Conservation (phyloP, 2,329 filamentous ascomycete genomes). For the Ascomycota sp. region DNA sequence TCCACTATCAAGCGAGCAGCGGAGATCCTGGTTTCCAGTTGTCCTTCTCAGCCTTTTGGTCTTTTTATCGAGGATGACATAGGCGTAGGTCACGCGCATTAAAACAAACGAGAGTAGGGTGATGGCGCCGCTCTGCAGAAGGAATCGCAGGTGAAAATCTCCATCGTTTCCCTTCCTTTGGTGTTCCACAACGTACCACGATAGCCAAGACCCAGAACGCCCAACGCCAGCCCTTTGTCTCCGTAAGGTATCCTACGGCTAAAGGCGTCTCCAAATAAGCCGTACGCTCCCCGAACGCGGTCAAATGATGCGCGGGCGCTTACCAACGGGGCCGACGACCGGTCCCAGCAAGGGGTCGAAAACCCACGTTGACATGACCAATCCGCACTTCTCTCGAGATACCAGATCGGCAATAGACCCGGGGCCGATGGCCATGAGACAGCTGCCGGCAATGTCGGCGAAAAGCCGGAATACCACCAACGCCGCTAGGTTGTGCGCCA, state of each 20-base stretch:
- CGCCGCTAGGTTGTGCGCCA: slow-evolving; percentile 33
- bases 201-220: slow-evolving; percentile 40
- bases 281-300: neutral
- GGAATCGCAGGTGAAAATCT: too few relatives aligned
- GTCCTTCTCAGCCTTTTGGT: too few relatives aligned
- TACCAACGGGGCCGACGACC: slow-evolving; percentile 18
- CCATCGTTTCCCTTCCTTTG: too few relatives aligned
- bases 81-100: slow-evolving; percentile 25
- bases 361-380: slow-evolving; percentile 38
- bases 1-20: slow-evolving; percentile 23
- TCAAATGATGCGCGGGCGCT: slow-evolving; percentile 1
- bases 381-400: slow-evolving; percentile 28
- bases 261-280: slow-evolving; percentile 12
- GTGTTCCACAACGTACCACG: neutral
- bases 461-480: slow-evolving; percentile 52
- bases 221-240: slow-evolving; percentile 43
- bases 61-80: slow-evolving; percentile 22
- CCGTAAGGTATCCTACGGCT: slow-evolving; percentile 39
- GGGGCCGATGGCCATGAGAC: slow-evolving; percentile 40
- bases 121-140: too few relatives aligned
- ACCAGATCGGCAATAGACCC: slow-evolving; percentile 47
- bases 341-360: slow-evolving; percentile 45
- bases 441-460: slow-evolving; percentile 40
- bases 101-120: too few relatives aligned
- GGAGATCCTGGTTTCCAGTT: slow-evolving; percentile 22